These are phyloP conservation scores for Hyaloscypha hepaticicola DNA, from an alignment of 495 filamentous ascomycete genomes.

Conservation along the genomic window DNA sequence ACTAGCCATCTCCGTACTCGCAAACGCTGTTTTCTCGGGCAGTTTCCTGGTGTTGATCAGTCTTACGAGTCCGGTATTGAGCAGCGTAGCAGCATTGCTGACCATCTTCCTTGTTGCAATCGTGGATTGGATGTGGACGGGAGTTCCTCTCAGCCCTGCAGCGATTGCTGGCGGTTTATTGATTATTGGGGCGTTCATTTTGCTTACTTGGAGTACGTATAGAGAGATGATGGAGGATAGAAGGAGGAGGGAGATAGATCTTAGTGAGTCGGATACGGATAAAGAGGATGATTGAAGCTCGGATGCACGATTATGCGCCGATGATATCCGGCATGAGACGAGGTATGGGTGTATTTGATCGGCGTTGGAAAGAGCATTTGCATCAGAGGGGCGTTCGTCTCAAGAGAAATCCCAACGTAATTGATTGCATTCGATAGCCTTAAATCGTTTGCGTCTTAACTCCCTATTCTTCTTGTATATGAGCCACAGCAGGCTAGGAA, in stretches of 20 bases:
- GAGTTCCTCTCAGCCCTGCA: conserved; percentile 67
- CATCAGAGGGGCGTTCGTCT: not conserved
- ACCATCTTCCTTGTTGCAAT: conserved; percentile 96
- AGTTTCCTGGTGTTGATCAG: conserved; percentile 90
- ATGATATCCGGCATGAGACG: not conserved
- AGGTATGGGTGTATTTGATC: not conserved
- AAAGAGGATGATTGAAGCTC: conserved; percentile 28
- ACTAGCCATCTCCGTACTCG: conserved; percentile 72
- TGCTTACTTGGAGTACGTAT: conserved; percentile 89
- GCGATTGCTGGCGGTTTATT: conserved; percentile 79
- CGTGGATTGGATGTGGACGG: conserved; percentile 82
- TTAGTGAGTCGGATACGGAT: conserved; percentile 29
- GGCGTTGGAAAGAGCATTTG: conserved; percentile 1
- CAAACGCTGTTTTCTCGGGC: conserved; percentile 91
- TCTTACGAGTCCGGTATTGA: conserved; percentile 88
- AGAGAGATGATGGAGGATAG: conserved; percentile 86
- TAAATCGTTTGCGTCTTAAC: not conserved
- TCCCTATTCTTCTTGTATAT: not conserved
- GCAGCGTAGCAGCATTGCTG: conserved; percentile 84
- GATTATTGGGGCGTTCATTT: conserved; percentile 81
- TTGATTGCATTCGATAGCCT: not conserved
- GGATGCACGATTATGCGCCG: no score
- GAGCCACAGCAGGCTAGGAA: not conserved
- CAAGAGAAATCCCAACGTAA: not conserved
- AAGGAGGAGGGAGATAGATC: conserved; percentile 53